Base-by-base conservation (phyloP, 1,284 basidiomycete species). In the Apiotrichum laibachii region DNA sequence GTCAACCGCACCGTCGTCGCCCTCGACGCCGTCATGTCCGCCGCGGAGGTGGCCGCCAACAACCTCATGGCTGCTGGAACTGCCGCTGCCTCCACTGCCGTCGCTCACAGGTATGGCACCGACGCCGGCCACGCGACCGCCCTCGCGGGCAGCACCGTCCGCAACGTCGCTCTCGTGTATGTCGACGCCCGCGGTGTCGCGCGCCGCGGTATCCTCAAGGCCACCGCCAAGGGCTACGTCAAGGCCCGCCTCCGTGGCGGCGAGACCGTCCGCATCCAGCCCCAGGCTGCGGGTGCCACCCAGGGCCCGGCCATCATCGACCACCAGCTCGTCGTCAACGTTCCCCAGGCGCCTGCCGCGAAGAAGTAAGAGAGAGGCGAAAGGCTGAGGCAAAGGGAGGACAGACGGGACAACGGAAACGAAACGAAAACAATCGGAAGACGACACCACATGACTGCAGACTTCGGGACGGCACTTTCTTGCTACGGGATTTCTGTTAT, bases 81-180 rank as follows among this genome's bases (percentile, higher is more conserved):
- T 1, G 75, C 82, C 47, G 81, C 84, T 10, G 75, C 88, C 2
- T 82, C 84, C 0, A 80, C 81, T 15, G 84, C 85, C 39, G 81
- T 88, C 33, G 82, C 82, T 18, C 71, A 71, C 67, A 85, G 83
- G 65, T 88, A 87, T 69, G 88, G 88, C 2, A 67, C 81, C 0
- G 84, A 86, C 52, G 87, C 85, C 3, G 86, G 81, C 15, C 80
- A 85, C 58, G 83, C 83, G 46, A 82, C 84, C 5, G 72, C 81
- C 56, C 77, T 86, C 57, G 81, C 85, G 10, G 86, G 86, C 16
- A 85, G 85, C 0, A 85, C 84, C 37, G 77, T 80, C 2, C 80
- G 83, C 58, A 90, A 90, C 76, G 84, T 89, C 22, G 85, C 83
- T 2, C 81, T 90, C 39, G 86, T 90, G 39, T 90, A 90, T 72